These are phyloP conservation scores for Phytomonas sp. DNA, from an alignment of 208 protist species.

Conservation along the genomic window DNA sequence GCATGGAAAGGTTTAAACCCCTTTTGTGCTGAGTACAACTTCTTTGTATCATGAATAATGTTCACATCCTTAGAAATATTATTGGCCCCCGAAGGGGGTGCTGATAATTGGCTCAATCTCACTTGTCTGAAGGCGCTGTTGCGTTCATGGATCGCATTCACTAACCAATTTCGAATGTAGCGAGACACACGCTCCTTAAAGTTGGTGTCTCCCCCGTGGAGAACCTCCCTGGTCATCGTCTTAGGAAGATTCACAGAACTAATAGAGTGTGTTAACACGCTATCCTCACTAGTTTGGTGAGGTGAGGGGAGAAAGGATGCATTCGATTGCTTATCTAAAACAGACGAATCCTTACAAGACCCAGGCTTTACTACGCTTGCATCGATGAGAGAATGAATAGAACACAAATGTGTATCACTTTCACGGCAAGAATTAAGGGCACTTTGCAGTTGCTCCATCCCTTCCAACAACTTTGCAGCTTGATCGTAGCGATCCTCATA, in stretches of 20 bases:
- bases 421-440: background rate
- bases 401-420: background rate
- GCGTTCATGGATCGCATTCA: background rate
- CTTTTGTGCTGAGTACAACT: background rate
- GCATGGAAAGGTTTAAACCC: background rate
- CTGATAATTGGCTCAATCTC: background rate
- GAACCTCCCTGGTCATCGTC: background rate
- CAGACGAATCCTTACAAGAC: background rate
- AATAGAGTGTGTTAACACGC: background rate
- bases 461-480: conserved; percentile 37
- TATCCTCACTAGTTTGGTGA: background rate
- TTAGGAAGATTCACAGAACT: background rate
- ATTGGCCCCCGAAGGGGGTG: background rate
- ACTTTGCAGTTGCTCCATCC: conserved; percentile 35
- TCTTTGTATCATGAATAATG: background rate
- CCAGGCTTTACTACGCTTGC: background rate
- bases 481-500: conserved; percentile 78
- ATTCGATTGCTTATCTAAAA: background rate
- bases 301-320: background rate
- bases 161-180: background rate
- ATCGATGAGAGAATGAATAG: background rate
- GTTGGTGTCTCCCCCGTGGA: background rate
- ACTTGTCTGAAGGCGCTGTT: background rate
- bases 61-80: background rate
- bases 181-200: background rate